phyloP scores from a whole-genome alignment of 495 filamentous ascomycete species.

The Aspergillus incahuasiensis region DNA sequence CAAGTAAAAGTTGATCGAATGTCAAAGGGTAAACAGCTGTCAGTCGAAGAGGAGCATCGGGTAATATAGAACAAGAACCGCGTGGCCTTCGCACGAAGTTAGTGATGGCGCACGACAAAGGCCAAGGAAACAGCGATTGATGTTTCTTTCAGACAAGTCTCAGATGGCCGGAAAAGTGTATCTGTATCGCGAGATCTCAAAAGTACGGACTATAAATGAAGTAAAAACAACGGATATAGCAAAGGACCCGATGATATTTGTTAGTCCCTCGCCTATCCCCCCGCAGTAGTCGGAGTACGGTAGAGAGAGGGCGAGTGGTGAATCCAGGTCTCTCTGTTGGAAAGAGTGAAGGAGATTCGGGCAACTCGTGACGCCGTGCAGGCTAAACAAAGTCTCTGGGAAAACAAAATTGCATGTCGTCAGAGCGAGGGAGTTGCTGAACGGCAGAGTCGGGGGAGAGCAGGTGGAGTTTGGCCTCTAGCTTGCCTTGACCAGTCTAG shows the following conservation, averaged over 20 bases:
- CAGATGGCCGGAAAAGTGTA: slow-evolving; percentile 9
- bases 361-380: slow-evolving; percentile 22
- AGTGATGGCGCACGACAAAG: slow-evolving; percentile 12
- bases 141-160: slow-evolving; percentile 11
- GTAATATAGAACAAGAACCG: neutral
- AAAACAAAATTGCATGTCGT: slow-evolving; percentile 26
- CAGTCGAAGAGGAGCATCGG: slow-evolving; percentile 9
- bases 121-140: slow-evolving; percentile 26
- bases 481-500: neutral
- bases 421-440: neutral
- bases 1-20: neutral
- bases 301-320: slow-evolving; percentile 7
- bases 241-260: neutral
- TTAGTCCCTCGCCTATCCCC: slow-evolving; percentile 1
- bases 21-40: slow-evolving; percentile 7
- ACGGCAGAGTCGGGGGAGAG: neutral
- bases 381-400: slow-evolving; percentile 18
- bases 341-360: slow-evolving; percentile 20
- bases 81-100: neutral
- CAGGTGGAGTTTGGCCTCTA: slow-evolving; percentile 5
- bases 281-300: neutral
- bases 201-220: slow-evolving; percentile 1
- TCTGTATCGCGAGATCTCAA: slow-evolving; percentile 3
- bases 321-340: slow-evolving; percentile 8
- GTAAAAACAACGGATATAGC: slow-evolving; percentile 8